Base-by-base conservation (phyloP, 208 protist genomes). In the Borovskyia barvae region DNA sequence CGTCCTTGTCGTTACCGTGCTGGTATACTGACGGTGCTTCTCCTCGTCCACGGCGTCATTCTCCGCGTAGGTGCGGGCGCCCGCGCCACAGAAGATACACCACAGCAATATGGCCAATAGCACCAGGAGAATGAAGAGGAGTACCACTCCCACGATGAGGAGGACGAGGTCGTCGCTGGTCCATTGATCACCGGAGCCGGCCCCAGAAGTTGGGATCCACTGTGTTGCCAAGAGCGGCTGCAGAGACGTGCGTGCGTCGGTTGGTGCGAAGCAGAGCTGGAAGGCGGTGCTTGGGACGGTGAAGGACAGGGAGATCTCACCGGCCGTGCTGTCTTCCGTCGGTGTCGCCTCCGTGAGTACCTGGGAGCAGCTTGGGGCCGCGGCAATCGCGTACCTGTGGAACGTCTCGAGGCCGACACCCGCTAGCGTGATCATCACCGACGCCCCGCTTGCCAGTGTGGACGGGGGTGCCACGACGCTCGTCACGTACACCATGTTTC, bases 121-220 rank as follows among this genome's bases (percentile, higher is more conserved):
- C 14, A 90, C 40, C 0, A 95, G 49, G 9, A 95, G 75, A 49
- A 93, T 80, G 40, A 78, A 62, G 25, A 93, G 74, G 39, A 93
- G 77, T 32, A 90, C 48, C 17, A 90, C 66, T 15, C 89, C 83
- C 7, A 92, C 67, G 71, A 92, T 92, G 25, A 95, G 59, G 19
- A 95, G 64, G 24, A 74, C 72, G 15, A 85, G 41, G 52, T 87
- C 77, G 37, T 71, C 77, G 1, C 45, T 48, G 17, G 71, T 82
- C 85, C 88, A 95, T 28, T 30, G 43, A 35, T 26, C 9, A 8
- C 12, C 19, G 15, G 42, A 33, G 22, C 28, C 37, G 24, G 25
- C 48, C 28, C 61, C 50, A 29, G 49, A 32, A 39, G 17, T 29
- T 6, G 28, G 42, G 7, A 40, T 69, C 41, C 47, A 65, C 56